Conservation (phyloP, 441 rosid species). For the Gossypium gossypioides region DNA sequence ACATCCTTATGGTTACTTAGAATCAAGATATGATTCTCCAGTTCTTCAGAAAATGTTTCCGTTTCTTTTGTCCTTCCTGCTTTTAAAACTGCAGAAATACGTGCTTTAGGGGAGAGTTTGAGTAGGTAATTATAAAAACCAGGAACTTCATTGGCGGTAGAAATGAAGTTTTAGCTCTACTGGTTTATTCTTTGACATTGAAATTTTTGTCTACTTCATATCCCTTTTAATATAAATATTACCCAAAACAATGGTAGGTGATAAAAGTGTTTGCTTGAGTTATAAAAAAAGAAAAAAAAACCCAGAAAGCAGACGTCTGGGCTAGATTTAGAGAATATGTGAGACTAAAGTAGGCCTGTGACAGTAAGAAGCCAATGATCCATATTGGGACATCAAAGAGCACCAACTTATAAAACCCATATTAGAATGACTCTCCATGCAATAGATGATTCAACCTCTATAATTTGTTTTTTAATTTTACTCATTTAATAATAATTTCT, state of each 20-base stretch:
- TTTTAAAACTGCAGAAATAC: slow-evolving; percentile 77
- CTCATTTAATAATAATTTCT: too few species aligned
- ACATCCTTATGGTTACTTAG: neutral
- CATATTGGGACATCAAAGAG: too few species aligned
- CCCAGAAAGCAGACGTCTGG: too few species aligned
- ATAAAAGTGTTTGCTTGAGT: slow-evolving; percentile 41
- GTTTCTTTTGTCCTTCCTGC: slow-evolving; percentile 37
- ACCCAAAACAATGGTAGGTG: too few species aligned
- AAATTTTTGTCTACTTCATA: neutral
- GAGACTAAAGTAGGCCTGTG: too few species aligned
- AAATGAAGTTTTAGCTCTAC: neutral
- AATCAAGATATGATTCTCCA: neutral
- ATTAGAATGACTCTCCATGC: too few species aligned
- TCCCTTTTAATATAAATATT: slow-evolving; percentile 12
- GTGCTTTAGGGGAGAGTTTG: slow-evolving; percentile 69
- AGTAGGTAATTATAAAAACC: slow-evolving; percentile 43
- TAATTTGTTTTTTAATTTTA: too few species aligned
- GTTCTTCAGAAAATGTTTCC: neutral
- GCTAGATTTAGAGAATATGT: too few species aligned
- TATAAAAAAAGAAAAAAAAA: too few species aligned
- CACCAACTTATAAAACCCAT: too few species aligned
- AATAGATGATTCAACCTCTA: too few species aligned
- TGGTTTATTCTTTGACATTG: neutral
- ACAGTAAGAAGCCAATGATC: too few species aligned
- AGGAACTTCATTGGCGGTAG: neutral